Percentiles rank a stretch among this genome's conserved stretches.
Conservation (phyloP, 495 filamentous ascomycete species). For the Aspergillus olivimuriae region DNA sequence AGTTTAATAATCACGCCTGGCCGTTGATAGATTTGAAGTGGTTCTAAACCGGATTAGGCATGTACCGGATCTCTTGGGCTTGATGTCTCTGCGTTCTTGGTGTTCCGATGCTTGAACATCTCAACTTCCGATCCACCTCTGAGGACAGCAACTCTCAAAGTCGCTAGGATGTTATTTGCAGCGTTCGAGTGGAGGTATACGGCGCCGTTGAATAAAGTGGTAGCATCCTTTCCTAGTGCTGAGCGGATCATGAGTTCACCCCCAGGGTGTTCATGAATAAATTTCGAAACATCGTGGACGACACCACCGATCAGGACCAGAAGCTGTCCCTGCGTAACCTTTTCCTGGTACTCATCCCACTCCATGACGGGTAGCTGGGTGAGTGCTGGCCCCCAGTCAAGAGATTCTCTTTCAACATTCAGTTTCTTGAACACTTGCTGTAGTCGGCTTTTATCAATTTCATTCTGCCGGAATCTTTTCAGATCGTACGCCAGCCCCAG, state of each 20-base stretch:
- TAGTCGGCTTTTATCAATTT: not conserved
- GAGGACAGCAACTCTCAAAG: slow-evolving; percentile 1
- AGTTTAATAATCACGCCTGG: no score
- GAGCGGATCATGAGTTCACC: slow-evolving; percentile 1
- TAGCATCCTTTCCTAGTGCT: slow-evolving; percentile 1
- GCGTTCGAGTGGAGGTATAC: slow-evolving; percentile 4
- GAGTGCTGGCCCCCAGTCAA: not conserved
- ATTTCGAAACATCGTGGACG: slow-evolving; percentile 1
- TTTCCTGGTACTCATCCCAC: not conserved
- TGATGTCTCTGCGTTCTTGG: no score
- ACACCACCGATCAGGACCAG: slow-evolving; percentile 1
- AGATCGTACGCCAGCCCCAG: slow-evolving; percentile 77
- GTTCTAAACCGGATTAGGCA: no score
- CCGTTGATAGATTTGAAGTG: no score
- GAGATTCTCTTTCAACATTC: not conserved
- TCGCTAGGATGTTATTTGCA: not conserved
- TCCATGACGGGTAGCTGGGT: not conserved
- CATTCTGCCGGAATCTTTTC: slow-evolving; percentile 38
- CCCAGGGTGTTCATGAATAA: slow-evolving; percentile 3
- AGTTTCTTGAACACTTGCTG: not conserved
- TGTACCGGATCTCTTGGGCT: no score
- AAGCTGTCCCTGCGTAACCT: not conserved
- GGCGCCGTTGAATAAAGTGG: not conserved
- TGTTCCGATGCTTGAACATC: no score
- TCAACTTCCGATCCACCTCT: not conserved